Base-by-base conservation (phyloP, 768 basidiomycete species). In the Clavulina sp. region DNA sequence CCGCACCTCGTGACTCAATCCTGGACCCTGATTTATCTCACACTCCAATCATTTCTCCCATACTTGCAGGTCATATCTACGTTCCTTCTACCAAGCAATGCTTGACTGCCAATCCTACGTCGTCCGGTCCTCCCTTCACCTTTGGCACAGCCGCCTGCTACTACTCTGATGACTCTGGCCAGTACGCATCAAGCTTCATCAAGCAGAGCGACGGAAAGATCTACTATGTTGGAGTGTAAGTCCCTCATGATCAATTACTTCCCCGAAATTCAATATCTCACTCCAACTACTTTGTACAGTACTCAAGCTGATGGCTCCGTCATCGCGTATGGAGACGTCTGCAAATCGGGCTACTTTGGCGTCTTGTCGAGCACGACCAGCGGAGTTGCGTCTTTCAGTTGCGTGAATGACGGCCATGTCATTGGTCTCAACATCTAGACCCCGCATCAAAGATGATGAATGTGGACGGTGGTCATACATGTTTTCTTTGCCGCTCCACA, bases 321-420 rank as follows among this genome's bases (percentile, higher is more conserved):
- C 16, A 29, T 31, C 32, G 13, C 16, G 16, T 26, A 7, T 16
- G 29, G 32, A 29, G 26, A 46, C 26, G 16, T 18, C 7, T 49
- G 48, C 32, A 7, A 23, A 16, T 7, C 48, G 7, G 48, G 48
- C 16, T 31, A 7, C 48, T 49, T 9, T 26, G 48, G 48, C 18
- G 7, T 26, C 29, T 9, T 18, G 79, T 83, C 75, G 81, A 84
- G 66, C 71, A 83, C 53, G 81, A 84, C 59, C 9, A 9, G 7
- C 28, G 48, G 48, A 26, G 16, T 26, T 26, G 48, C 31, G 7
- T 13, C 28, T 18, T 26, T 49, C 29, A 23, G 32, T 6, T 49
- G 48, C 48, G 16, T 18, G 13, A 49, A 7, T 26, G 28, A 30
- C 32, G 16, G 13, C 31, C 7, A 49, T 26, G 24, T 33, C 32